Percentiles rank a stretch among this genome's conserved stretches.
These are phyloP conservation scores for Entoloma clypeatum DNA, from an alignment of 1,284 basidiomycete genomes.

Conservation along the genomic window DNA sequence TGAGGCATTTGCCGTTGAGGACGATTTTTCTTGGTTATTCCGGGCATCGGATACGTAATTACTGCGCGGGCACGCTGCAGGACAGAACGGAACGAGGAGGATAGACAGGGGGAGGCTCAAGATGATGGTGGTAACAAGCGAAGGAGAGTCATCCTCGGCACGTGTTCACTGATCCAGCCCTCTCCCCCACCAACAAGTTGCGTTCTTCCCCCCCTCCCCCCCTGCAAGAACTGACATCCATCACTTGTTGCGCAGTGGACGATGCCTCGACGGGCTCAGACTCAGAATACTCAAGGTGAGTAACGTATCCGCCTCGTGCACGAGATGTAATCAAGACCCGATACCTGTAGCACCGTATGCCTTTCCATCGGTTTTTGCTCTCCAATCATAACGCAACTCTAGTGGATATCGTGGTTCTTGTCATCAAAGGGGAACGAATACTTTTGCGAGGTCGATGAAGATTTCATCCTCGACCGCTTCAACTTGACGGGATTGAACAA, in stretches of 20 bases:
- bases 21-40: conserved; percentile 2
- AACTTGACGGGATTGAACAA: conserved; percentile 97
- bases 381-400: conserved; percentile 10
- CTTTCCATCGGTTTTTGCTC: conserved; percentile 4
- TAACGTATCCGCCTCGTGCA: conserved; percentile 12
- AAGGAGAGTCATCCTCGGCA: no score
- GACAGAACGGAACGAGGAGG: neutral
- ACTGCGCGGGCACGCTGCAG: neutral
- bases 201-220: no score
- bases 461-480: conserved; percentile 98
- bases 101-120: neutral
- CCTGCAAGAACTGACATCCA: neutral
- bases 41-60: conserved; percentile 5
- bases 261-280: conserved; percentile 84
- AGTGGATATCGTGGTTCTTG: conserved; percentile 99
- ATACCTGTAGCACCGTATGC: conserved; percentile 38
- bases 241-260: conserved; percentile 54
- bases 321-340: conserved; percentile 15
- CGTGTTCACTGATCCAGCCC: no score
- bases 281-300: conserved; percentile 85
- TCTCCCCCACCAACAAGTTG: no score
- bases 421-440: conserved; percentile 98
- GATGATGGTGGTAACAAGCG: no score
- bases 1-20: conserved; percentile 6
- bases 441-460: conserved; percentile 99